phyloP scores from a whole-genome alignment of 1,284 basidiomycete genomes.

The Bjerkandera adusta region DNA sequence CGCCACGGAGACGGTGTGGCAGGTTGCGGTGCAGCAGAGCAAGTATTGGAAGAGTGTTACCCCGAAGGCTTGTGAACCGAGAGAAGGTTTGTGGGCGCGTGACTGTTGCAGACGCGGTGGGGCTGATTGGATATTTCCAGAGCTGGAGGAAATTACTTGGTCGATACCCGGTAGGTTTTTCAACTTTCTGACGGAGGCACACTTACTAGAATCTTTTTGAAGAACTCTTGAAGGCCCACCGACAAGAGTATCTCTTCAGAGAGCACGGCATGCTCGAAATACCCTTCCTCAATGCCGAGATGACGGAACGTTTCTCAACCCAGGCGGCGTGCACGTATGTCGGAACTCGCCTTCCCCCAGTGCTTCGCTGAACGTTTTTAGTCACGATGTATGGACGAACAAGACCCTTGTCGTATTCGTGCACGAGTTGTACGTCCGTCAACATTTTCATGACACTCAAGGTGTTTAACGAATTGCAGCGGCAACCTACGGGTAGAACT shows the following conservation, averaged over 20 bases:
- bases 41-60: conserved; percentile 89
- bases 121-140: not conserved
- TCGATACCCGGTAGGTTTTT: conserved; percentile 58
- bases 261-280: conserved; percentile 77
- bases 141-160: conserved; percentile 10
- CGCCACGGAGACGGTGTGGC: conserved; percentile 85
- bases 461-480: conserved; percentile 37
- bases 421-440: conserved; percentile 81
- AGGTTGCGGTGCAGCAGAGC: conserved; percentile 84
- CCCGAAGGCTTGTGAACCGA: conserved; percentile 75
- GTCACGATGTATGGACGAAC: conserved; percentile 70
- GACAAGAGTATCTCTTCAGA: conserved; percentile 74
- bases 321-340: conserved; percentile 86
- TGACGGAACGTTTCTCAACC: conserved; percentile 69
- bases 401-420: conserved; percentile 78
- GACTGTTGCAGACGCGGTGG: not conserved
- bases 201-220: conserved; percentile 9
- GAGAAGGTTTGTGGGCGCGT: conserved; percentile 68
- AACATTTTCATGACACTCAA: not conserved
- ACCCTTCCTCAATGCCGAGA: conserved; percentile 65
- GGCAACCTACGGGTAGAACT: conserved; percentile 85
- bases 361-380: too few relatives aligned
- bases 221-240: conserved; percentile 85
- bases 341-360: conserved; percentile 21
- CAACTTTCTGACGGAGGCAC: not conserved